Conservation (phyloP, 768 basidiomycete genomes). For the Naematelia encephala region DNA sequence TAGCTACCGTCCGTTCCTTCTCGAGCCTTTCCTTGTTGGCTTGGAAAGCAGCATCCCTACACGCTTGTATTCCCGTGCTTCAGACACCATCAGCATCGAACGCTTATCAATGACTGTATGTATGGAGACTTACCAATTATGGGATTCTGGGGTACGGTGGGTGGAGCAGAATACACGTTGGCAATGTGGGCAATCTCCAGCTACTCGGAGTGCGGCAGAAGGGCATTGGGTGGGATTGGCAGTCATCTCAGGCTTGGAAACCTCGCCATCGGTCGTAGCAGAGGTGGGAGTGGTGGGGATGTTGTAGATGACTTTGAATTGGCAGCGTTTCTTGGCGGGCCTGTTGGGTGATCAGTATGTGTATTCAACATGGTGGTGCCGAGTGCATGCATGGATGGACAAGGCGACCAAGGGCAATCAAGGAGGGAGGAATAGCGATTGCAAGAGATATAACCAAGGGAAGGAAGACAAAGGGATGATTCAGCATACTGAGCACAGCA, state of each 20-base stretch:
- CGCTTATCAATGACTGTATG: not conserved
- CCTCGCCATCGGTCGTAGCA: constrained; percentile 5
- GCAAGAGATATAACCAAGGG: no score
- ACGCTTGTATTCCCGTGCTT: constrained; percentile 49
- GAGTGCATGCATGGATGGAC: no score
- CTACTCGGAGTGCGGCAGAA: constrained; percentile 42
- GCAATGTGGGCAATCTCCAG: constrained; percentile 48
- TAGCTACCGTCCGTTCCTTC: constrained; percentile 43
- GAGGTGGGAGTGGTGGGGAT: constrained; percentile 38
- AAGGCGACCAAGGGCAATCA: no score
- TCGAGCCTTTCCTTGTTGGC: constrained; percentile 49
- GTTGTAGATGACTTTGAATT: constrained; percentile 48
- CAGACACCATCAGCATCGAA: constrained; percentile 13
- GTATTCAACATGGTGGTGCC: no score
- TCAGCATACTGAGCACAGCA: no score
- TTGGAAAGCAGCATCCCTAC: constrained; percentile 47
- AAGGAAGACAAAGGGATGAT: no score
- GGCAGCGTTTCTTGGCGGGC: constrained; percentile 50
- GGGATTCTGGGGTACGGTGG: constrained; percentile 47
- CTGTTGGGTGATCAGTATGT: no score
- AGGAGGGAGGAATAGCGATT: no score
- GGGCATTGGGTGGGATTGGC: constrained; percentile 47
- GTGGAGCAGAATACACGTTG: constrained; percentile 42
- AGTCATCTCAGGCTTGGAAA: constrained; percentile 39
- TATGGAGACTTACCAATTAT: constrained; percentile 45